Conservation (phyloP, 2,329 filamentous ascomycete species). For the Colletotrichum costaricense region DNA sequence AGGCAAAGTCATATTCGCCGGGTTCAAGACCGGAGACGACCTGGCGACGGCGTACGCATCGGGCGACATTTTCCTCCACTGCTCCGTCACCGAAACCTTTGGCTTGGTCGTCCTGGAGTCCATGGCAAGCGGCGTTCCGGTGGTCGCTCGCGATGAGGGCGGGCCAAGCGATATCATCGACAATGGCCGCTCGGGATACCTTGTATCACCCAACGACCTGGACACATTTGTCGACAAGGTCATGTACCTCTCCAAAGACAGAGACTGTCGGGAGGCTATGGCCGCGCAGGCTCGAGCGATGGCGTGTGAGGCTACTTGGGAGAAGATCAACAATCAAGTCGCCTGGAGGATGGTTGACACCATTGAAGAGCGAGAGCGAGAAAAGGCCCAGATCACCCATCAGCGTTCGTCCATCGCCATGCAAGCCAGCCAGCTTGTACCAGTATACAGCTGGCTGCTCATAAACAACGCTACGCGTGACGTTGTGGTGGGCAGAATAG, state of each 20-base stretch:
- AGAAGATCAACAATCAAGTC: conserved; percentile 77
- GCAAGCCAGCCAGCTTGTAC: conserved; percentile 46
- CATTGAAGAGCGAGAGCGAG: conserved; percentile 58
- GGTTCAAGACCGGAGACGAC: conserved; percentile 70
- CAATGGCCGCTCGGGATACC: conserved; percentile 69
- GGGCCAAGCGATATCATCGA: conserved; percentile 76
- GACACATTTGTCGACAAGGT: conserved; percentile 67
- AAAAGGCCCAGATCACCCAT: conserved; percentile 37
- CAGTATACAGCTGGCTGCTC: conserved; percentile 57
- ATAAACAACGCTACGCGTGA: conserved; percentile 53
- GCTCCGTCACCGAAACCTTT: conserved; percentile 78
- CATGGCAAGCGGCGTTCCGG: conserved; percentile 77
- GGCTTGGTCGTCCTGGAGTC: conserved; percentile 77
- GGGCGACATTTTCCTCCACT: conserved; percentile 77
- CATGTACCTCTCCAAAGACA: conserved; percentile 59
- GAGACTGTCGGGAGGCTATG: conserved; percentile 56
- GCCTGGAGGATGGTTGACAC: conserved; percentile 71
- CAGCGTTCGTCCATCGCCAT: conserved; percentile 29
- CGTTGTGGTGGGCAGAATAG: conserved; percentile 48
- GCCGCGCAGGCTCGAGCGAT: conserved; percentile 60
- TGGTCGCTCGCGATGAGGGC: conserved; percentile 76
- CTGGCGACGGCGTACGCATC: conserved; percentile 76
- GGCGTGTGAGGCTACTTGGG: conserved; percentile 75
- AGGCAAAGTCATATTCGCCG: conserved; percentile 73
- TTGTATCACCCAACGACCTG: conserved; percentile 70